Conservation (phyloP, 2,329 filamentous ascomycete genomes). For the Talaromyces sp. region DNA sequence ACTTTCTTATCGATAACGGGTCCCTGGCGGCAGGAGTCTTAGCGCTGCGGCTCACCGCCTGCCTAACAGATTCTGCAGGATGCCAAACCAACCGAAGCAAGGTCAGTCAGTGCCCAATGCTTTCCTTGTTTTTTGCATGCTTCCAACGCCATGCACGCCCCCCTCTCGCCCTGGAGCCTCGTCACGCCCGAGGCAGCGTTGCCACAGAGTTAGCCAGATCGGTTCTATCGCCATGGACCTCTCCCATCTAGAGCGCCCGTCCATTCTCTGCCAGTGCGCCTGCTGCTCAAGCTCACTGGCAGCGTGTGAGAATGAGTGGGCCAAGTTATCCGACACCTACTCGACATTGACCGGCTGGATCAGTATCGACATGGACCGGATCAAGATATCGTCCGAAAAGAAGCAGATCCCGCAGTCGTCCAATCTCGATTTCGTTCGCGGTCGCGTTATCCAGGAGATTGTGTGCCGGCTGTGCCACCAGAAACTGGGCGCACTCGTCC, state of each 20-base stretch:
- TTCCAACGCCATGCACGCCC: neutral
- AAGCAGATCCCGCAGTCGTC: constrained; percentile 34
- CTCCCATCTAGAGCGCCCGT: constrained; percentile 30
- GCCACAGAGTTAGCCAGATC: neutral
- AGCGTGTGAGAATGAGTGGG: constrained; percentile 39
- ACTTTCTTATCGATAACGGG: neutral
- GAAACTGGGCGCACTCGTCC: constrained; percentile 32
- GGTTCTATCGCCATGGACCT: constrained; percentile 26
- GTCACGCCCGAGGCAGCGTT: neutral
- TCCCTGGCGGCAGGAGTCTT: neutral
- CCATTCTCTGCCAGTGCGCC: constrained; percentile 34
- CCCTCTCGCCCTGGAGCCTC: neutral
- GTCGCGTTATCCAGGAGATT: constrained; percentile 33
- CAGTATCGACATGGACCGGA: constrained; percentile 34
- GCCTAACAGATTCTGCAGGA: neutral
- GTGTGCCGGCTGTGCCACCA: constrained; percentile 35
- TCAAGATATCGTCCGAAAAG: constrained; percentile 31
- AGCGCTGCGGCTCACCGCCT: neutral
- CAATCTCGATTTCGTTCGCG: constrained; percentile 30
- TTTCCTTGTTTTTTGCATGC: neutral
- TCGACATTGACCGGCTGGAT: constrained; percentile 33
- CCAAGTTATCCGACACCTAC: constrained; percentile 34
- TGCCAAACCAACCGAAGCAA: neutral
- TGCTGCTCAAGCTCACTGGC: constrained; percentile 38
- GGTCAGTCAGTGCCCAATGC: neutral